These are phyloP conservation scores for Cyberlindnera euphorbiae DNA, from an alignment of 805 yeast genomes.

Conservation along the genomic window DNA sequence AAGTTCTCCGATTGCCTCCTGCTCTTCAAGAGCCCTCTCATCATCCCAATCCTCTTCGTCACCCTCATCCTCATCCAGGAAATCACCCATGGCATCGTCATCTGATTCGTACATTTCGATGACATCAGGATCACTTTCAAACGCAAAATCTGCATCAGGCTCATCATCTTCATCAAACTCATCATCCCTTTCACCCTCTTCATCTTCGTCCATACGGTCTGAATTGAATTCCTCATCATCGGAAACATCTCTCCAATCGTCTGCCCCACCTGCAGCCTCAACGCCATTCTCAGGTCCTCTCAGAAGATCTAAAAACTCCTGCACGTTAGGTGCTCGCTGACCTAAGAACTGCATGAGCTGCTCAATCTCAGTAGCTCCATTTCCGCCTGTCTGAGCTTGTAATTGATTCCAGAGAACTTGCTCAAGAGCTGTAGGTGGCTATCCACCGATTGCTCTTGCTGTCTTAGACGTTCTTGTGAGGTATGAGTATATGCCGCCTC, in stretches of 20 bases:
- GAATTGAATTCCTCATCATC: too few relatives aligned
- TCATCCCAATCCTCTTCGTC: conserved; percentile 15
- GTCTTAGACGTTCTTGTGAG: conserved; percentile 30
- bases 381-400: too few relatives aligned
- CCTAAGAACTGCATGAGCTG: conserved; percentile 1
- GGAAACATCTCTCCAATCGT: too few relatives aligned
- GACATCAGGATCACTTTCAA: too few relatives aligned
- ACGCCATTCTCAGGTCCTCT: not conserved
- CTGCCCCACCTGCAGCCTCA: too few relatives aligned
- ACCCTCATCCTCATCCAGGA: conserved; percentile 10
- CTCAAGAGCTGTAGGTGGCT: conserved; percentile 1
- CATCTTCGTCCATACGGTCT: too few relatives aligned
- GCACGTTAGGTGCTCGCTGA: too few relatives aligned
- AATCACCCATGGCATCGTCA: not conserved
- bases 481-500: conserved; percentile 50
- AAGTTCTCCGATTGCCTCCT: too few relatives aligned
- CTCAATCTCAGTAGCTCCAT: conserved; percentile 15
- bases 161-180: too few relatives aligned
- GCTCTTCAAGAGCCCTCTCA: conserved; percentile 1
- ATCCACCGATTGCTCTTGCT: conserved; percentile 3
- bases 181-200: conserved; percentile 4
- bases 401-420: conserved; percentile 16
- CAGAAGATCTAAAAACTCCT: not conserved
- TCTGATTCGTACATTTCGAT: too few relatives aligned
- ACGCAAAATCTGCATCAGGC: too few relatives aligned